Evolutionary conservation across 1,284 basidiomycete genomes (phyloP), one percentile per base, ranked within the genome.

Genomic region (Bothia castanella): DNA sequence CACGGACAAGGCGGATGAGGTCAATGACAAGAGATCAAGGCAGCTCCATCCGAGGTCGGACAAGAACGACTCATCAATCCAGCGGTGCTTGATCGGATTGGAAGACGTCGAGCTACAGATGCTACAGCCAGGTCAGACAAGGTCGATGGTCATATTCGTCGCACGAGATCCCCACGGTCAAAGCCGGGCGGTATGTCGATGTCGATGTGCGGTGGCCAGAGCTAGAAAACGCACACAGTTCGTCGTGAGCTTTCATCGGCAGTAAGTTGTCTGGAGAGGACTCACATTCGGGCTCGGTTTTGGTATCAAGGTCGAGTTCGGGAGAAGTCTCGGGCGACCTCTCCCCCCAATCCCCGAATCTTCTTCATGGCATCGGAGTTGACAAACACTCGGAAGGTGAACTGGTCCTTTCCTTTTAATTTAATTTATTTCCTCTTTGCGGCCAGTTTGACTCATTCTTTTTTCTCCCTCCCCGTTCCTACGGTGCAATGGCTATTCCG

Each of bases 391-490:
- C 9, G 47, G 46, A 51, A 42, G 37, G 32, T 37, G 35, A n/a
- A 17, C 34, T 42, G 53, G 53, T 56, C 29, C 23, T 32, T 29
- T 20, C 14, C 21, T 10, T 27, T 54, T 21, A n/a, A n/a, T 25
- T n/a, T n/a, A n/a, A n/a, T n/a, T 25, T 25, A 9, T 25, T 25
- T 25, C 25, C 25, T 25, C 25, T 25, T 25, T 25, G 17, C 12
- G 39, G n/a, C 38, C 51, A 50, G 44, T 3, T 40, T 17, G 32
- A 21, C n/a, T 25, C n/a, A n/a, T 31, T n/a, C 5, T 3, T 30
- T 27, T 30, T 20, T 38, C 14, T 25, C 16, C 6, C 20, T 3
- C 8, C 29, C 25, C 25, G 25, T 25, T 25, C 25, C 25, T 9
- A 25, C 9, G 25, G 9, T 9, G 25, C 9, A 9, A 5, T 25